Evolutionary conservation across 495 filamentous ascomycete species (phyloP).

Genomic region (Baudoinia panamericana): DNA sequence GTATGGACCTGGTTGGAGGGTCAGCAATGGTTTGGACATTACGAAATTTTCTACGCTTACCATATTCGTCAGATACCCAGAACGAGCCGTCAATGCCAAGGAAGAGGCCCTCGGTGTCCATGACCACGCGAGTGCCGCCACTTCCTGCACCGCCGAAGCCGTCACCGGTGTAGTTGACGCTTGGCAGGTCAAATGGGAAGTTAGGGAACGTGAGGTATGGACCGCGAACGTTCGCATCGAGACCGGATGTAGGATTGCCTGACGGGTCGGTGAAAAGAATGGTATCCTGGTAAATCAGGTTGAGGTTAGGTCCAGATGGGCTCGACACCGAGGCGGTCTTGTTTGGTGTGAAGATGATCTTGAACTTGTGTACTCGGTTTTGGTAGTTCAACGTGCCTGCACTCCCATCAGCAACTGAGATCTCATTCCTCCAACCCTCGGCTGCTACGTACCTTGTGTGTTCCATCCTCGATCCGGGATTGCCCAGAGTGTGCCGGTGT

Average conservation of each 20-base stretch:
- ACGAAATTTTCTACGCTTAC: too few species aligned
- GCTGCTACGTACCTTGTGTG: conserved; percentile 61
- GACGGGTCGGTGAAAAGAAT: conserved; percentile 55
- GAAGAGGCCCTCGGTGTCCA: conserved; percentile 63
- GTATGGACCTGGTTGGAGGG: too few species aligned
- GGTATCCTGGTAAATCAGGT: conserved; percentile 52
- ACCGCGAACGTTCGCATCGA: conserved; percentile 51
- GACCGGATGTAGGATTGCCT: conserved; percentile 55
- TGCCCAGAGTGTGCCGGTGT: conserved; percentile 50
- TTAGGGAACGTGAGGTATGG: conserved; percentile 38
- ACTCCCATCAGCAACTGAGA: too few species aligned
- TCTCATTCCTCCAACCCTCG: too few species aligned
- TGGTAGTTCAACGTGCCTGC: conserved; percentile 66
- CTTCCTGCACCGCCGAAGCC: conserved; percentile 54
- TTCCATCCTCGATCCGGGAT: conserved; percentile 69
- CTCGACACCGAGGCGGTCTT: conserved; percentile 39
- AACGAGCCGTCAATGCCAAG: conserved; percentile 51
- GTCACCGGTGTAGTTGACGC: conserved; percentile 53
- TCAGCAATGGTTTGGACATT: too few species aligned
- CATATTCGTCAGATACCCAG: conserved; percentile 74
- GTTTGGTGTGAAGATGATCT: conserved; percentile 42
- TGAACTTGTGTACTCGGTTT: conserved; percentile 59
- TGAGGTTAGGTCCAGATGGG: conserved; percentile 51
- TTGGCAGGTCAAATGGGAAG: conserved; percentile 50
- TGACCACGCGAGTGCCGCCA: conserved; percentile 47